Conservation (phyloP, 139 green algal species). For the Chlamydomonas sphaeroides region DNA sequence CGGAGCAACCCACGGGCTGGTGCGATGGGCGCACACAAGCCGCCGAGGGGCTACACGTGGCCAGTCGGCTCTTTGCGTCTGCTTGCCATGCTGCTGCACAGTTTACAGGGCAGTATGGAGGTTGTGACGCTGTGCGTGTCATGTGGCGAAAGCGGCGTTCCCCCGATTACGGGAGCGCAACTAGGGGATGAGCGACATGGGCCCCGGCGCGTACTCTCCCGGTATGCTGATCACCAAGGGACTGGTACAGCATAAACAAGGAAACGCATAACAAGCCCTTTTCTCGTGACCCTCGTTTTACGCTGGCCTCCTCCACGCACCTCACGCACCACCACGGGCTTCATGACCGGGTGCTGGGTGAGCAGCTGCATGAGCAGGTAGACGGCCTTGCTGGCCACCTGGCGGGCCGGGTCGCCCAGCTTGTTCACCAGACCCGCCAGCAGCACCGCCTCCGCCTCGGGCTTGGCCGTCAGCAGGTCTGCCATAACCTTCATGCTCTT, state of each 20-base stretch:
- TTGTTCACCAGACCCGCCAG: conserved; percentile 93
- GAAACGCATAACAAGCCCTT: too few species aligned
- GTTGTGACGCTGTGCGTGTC: conserved; percentile 53
- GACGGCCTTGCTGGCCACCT: conserved; percentile 84
- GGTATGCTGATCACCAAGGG: too few species aligned
- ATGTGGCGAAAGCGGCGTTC: too few species aligned
- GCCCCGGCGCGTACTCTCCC: too few species aligned
- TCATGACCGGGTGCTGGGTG: conserved; percentile 89
- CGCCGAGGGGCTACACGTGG: background rate
- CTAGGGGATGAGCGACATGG: too few species aligned
- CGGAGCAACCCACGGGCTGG: background rate
- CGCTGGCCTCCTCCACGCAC: conserved; percentile 59
- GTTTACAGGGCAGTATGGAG: conserved; percentile 32
- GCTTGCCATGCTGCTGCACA: conserved; percentile 52
- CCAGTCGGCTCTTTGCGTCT: conserved; percentile 31
- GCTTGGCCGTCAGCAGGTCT: conserved; percentile 74
- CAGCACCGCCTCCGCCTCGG: conserved; percentile 77
- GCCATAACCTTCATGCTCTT: conserved; percentile 56
- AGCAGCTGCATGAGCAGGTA: conserved; percentile 88
- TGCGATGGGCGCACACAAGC: too few species aligned
- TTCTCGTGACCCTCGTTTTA: too few species aligned
- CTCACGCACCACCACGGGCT: conserved; percentile 83
- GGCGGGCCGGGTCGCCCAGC: conserved; percentile 83
- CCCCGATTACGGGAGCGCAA: too few species aligned
- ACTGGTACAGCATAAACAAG: too few species aligned